These are phyloP conservation scores for Reutealis trisperma DNA, from an alignment of 345 rosid genomes.

Conservation along the genomic window DNA sequence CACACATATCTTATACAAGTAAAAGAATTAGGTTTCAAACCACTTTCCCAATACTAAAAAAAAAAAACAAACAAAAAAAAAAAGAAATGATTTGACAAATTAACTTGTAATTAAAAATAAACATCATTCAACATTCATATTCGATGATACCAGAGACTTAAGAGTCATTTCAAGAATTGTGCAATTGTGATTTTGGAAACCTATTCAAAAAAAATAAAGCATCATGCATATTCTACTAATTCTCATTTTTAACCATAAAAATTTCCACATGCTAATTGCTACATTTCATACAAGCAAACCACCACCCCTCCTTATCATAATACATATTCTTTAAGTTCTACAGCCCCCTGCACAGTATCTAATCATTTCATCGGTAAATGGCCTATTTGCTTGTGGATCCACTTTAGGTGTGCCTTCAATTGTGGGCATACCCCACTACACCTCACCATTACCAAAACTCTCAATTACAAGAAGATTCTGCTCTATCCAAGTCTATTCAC, in stretches of 20 bases:
- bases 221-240: too few relatives aligned
- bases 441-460: slow-evolving; percentile 21
- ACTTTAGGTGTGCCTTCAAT: slow-evolving; percentile 25
- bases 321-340: background rate
- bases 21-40: too few relatives aligned
- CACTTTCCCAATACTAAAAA: too few relatives aligned
- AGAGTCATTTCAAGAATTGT: too few relatives aligned
- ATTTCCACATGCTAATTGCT: background rate
- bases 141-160: too few relatives aligned
- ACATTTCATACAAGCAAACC: background rate
- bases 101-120: background rate
- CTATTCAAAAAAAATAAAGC: too few relatives aligned
- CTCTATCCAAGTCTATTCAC: background rate
- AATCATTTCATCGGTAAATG: slow-evolving; percentile 31
- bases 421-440: slow-evolving; percentile 28
- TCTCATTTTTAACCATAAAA: too few relatives aligned
- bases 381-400: slow-evolving; percentile 18
- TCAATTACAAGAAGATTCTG: slow-evolving; percentile 29
- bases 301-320: background rate
- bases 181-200: too few relatives aligned
- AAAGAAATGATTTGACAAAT: slow-evolving; percentile 6
- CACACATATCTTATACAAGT: too few relatives aligned
- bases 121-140: background rate
- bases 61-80: too few relatives aligned
- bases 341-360: background rate